phyloP scores from a whole-genome alignment of 768 basidiomycete species.

The Psilocybe azurescens region DNA sequence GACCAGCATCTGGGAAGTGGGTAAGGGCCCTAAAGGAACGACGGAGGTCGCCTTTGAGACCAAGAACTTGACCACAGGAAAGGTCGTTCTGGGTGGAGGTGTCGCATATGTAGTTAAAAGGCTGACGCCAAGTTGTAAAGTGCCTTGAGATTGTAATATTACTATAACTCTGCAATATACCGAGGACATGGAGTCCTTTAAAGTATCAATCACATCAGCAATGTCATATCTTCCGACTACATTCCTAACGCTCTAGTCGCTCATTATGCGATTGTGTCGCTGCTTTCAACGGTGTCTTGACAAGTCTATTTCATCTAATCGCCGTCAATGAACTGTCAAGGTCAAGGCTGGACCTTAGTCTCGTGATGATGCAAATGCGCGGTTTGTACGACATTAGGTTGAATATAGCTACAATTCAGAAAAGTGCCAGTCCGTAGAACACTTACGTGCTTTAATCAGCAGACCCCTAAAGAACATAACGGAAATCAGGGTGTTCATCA shows the following conservation, averaged over 20 bases:
- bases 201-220: too few relatives aligned
- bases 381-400: neutral
- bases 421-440: neutral
- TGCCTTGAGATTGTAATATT: neutral
- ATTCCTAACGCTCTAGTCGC: neutral
- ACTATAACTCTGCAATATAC: conserved; percentile 2
- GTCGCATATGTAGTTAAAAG: conserved; percentile 65
- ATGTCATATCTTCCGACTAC: too few relatives aligned
- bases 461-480: conserved; percentile 26
- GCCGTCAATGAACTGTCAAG: neutral
- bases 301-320: neutral
- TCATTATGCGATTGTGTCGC: neutral
- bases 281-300: neutral
- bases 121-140: conserved; percentile 32
- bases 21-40: conserved; percentile 62
- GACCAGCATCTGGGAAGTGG: conserved; percentile 81
- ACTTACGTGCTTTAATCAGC: neutral
- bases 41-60: conserved; percentile 67
- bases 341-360: neutral
- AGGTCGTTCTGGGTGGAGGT: conserved; percentile 67
- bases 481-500: conserved; percentile 42
- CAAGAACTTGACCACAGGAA: conserved; percentile 62
- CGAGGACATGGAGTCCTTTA: neutral
- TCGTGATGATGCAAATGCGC: neutral
- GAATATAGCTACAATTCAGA: neutral